phyloP scores from a whole-genome alignment of 371 early-diverging fungal species.

The Mucor racemosus region DNA sequence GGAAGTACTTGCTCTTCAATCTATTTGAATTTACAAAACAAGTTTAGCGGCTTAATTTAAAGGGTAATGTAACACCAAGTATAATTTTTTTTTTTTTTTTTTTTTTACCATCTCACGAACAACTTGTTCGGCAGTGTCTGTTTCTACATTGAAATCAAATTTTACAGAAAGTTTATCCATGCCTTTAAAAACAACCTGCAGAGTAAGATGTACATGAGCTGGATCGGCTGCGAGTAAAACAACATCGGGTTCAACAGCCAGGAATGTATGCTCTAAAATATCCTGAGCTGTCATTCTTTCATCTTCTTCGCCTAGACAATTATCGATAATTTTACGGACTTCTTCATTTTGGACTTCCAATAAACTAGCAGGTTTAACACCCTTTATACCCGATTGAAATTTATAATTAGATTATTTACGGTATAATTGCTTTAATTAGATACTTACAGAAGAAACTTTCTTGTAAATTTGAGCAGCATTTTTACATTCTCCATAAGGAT shows the following conservation, averaged over 20 bases:
- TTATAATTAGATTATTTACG: too few relatives aligned
- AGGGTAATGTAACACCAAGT: conserved; percentile 55
- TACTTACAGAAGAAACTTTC: conserved; percentile 57
- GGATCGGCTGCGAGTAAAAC: conserved; percentile 57
- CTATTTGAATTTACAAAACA: conserved; percentile 33
- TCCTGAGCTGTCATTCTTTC: conserved; percentile 61
- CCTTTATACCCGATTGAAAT: conserved; percentile 33
- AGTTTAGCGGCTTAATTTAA: conserved; percentile 5
- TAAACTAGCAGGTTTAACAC: conserved; percentile 60
- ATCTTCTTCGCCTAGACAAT: conserved; percentile 65
- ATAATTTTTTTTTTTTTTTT: too few relatives aligned
- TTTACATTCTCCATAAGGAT: conserved; percentile 81
- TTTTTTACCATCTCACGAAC: conserved; percentile 84
- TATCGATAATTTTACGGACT: conserved; percentile 67
- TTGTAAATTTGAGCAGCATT: conserved; percentile 80
- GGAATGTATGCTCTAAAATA: conserved; percentile 53
- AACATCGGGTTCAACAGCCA: conserved; percentile 67
- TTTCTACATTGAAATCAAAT: conserved; percentile 77
- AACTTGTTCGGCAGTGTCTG: conserved; percentile 84
- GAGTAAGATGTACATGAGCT: conserved; percentile 59
- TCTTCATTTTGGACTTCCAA: conserved; percentile 64
- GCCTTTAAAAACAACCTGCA: conserved; percentile 76
- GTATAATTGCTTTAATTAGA: not conserved
- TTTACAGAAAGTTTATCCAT: conserved; percentile 73
- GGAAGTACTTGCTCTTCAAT: conserved; percentile 82